Conservation (phyloP, 148 eudicot species). For the Linanthus parryae region DNA sequence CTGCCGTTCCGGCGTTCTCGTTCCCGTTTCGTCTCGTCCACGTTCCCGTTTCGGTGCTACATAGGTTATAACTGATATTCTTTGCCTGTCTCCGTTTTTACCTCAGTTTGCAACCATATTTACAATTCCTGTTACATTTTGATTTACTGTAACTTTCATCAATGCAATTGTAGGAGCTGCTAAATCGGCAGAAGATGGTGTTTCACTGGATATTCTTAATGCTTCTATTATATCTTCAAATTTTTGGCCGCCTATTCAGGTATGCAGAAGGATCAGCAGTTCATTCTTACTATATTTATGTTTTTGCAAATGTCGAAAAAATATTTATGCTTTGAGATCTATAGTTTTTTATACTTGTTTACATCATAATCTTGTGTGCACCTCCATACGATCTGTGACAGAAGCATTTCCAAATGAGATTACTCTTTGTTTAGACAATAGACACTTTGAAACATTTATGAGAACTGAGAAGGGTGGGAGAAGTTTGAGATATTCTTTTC, state of each 20-base stretch:
- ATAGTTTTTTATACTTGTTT: too few species aligned
- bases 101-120: neutral
- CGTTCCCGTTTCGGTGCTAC: neutral
- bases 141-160: constrained; percentile 8
- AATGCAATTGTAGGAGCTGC: constrained; percentile 35
- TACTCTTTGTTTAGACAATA: too few species aligned
- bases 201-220: constrained; percentile 55
- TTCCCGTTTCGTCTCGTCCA: neutral
- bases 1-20: neutral
- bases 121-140: too few species aligned
- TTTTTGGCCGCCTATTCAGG: constrained; percentile 99
- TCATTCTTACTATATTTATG: too few species aligned
- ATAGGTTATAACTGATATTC: constrained; percentile 1
- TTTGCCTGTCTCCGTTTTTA: constrained; percentile 10
- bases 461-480: too few species aligned
- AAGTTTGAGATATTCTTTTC: too few species aligned
- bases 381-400: too few species aligned
- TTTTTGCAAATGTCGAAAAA: too few species aligned
- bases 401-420: too few species aligned
- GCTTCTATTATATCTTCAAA: constrained; percentile 91
- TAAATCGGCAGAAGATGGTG: constrained; percentile 26
- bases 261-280: constrained; percentile 20
- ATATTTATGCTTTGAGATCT: too few species aligned
- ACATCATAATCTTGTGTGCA: too few species aligned
- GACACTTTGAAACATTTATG: too few species aligned